Base-by-base conservation (phyloP, 768 basidiomycete species). In the Mycena polygramma region DNA sequence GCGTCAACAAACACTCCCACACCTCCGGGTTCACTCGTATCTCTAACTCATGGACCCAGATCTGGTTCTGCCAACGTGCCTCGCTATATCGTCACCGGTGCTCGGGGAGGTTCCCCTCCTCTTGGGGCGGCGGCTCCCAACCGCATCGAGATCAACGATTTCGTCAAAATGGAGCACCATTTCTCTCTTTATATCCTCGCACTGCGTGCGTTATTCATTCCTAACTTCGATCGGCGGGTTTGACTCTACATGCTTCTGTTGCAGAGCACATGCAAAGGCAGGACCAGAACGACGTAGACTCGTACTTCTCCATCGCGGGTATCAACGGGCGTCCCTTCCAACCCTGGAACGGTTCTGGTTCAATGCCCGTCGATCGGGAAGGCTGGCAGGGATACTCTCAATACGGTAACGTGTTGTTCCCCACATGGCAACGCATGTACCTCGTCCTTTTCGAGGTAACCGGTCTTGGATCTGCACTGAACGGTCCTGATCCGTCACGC, bases 361-460 rank as follows among this genome's bases (percentile, higher is more conserved):
- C 9, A 45, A 17, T 45, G 43, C 8, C 43, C 10, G 43, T 17
- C 4, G 43, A 4, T 4, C 9, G 43, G 15, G 15, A 8, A 69
- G 75, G 14, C 62, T 70, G 10, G 82, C 79, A 79, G 22, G 88
- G 88, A 5, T 89, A 89, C 71, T 89, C 88, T 73, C 83, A 82
- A 19, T 88, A 90, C 74, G 85, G 85, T 15, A 84, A 83, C 1
- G 80, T 84, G 11, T 78, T 88, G 8, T 89, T 89, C 80, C 87
- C 87, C 7, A 87, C 85, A 7, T 89, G 86, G 85, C 88, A 90
- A 71, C 77, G 89, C 58, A 86, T 87, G 2, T 89, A 89, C 69
- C 76, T 89, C 22, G 76, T 82, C 43, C 75, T 88, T 1, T 83
- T 83, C 67, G 88, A 90, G 81, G 88, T 88, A 58, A 45, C 7